Evolutionary conservation across 345 rosid species (phyloP), one percentile per base, ranked within the genome.

Genomic region (Corchorus capsularis): DNA sequence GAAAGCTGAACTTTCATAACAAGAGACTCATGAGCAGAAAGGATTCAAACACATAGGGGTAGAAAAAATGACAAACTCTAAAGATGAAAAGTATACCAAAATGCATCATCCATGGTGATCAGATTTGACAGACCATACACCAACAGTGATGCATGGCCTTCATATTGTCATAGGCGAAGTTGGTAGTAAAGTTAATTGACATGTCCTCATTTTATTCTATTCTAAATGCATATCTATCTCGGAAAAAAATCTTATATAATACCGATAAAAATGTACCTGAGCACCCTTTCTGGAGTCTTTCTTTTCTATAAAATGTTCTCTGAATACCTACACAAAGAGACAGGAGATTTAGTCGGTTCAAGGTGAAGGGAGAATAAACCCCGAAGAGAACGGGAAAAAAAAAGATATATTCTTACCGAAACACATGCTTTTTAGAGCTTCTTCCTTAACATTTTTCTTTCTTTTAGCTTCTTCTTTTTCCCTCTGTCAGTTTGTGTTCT

Each of bases 261-360:
- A 75, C 59, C 61, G 63, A 55, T 47, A 22, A 16, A 69, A 34
- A 77, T 13, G 78, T 81, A 96, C 99, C 98, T 96, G 99, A 11
- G 99, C 99, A 82, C 99, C 98, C 83, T 96, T 96, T 82, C 99
- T 86, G 76, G 94, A 96, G 83, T 96, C 94, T 85, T 91, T 89
- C 90, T 80, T 80, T 75, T 91, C 93, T 46, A 96, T 75, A 91
- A 82, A 98, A 96, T 96, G 83, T 90, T 93, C 46, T 94, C 98
- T 72, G 97, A 88, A 81, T 96, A 96, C 82, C 99, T 89, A 69
- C 99, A n/a, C n/a, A n/a, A n/a, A n/a, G n/a, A n/a, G n/a, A n/a
- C n/a, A n/a, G n/a, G n/a, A n/a, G n/a, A n/a, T n/a, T n/a, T n/a
- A n/a, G n/a, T n/a, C n/a, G n/a, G n/a, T n/a, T n/a, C n/a, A n/a